These are phyloP conservation scores for Aureobasidium sp. DNA, from an alignment of 2,329 filamentous ascomycete species.

Conservation along the genomic window DNA sequence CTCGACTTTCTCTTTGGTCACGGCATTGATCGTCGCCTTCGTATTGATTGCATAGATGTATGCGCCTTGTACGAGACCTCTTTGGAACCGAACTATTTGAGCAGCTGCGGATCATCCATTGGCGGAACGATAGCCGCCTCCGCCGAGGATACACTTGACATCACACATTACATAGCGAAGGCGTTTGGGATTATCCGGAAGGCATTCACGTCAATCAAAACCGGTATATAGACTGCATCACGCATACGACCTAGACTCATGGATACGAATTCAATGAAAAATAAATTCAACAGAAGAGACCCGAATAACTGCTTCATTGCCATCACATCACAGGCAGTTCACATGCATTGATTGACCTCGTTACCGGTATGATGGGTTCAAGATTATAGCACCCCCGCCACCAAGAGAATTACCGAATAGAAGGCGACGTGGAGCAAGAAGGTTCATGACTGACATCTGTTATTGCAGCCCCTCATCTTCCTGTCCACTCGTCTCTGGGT, in stretches of 20 bases:
- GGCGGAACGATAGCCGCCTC: not conserved
- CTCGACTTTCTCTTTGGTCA: not conserved
- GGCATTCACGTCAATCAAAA: not conserved
- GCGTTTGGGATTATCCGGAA: not conserved
- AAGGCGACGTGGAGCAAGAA: not conserved
- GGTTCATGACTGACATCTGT: not conserved
- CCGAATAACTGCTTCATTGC: not conserved
- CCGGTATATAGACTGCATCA: slow-evolving; percentile 2
- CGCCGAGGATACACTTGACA: not conserved
- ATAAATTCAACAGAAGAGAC: not conserved
- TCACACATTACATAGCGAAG: slow-evolving; percentile 1
- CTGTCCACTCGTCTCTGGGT: not conserved
- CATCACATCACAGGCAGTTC: not conserved
- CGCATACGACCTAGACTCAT: slow-evolving; percentile 7
- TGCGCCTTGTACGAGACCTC: not conserved
- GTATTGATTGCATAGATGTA: not conserved
- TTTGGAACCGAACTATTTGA: not conserved
- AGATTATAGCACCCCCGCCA: not conserved
- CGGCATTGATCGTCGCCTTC: not conserved
- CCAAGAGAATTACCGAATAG: too few relatives aligned
- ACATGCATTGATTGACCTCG: not conserved
- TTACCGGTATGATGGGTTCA: not conserved
- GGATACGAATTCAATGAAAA: not conserved
- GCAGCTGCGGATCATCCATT: not conserved
- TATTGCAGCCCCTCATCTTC: not conserved